Base-by-base conservation (phyloP, 192 early-diverging fungal species). In the Allomyces macrogynus region DNA sequence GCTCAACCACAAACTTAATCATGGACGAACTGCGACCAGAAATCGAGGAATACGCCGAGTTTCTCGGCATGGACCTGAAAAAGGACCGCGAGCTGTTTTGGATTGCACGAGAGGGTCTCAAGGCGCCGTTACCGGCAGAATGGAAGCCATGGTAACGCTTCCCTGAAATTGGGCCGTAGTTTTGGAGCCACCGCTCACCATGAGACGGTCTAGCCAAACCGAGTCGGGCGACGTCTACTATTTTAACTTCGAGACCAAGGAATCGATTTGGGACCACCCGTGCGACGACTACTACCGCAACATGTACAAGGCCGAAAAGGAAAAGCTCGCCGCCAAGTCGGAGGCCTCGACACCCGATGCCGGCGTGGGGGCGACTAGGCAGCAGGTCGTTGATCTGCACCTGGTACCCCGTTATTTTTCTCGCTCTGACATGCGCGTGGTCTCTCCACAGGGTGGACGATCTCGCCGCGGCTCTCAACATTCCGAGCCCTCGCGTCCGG, bases 191-290 rank as follows among this genome's bases (percentile, higher is more conserved):
- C 43, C 24, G 14, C 32, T 40, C 32, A 40, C 32, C 0, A 44
- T 10, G 16, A 2, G 22, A 16, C 22, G 69, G 23, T 24, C 24
- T 62, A 81, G 82, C 61, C 82, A 84, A 72, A 84, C 80, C 1
- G 82, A 79, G 23, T 79, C 84, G 64, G 77, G 76, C 23, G 83
- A 84, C 63, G 77, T 84, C 67, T 82, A 82, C 69, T 80, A 82
- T 62, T 80, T 78, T 70, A 82, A 82, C 64, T 82, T 82, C 64
- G 65, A 67, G 24, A 83, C 79, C 1, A 79, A 81, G 5, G 82
- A 83, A 61, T 76, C 73, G 60, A 84, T 83, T 4, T 84, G 82
- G 82, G 82, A 84, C 61, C 82, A 84, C 65, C 82, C 82, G 10
- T 84, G 81, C 63, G 82, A 84, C 66, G 82, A 84, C 24, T 74